Evolutionary conservation across 2,329 filamentous ascomycete genomes (phyloP).

Genomic region (Zymoseptoria pseudotritici): DNA sequence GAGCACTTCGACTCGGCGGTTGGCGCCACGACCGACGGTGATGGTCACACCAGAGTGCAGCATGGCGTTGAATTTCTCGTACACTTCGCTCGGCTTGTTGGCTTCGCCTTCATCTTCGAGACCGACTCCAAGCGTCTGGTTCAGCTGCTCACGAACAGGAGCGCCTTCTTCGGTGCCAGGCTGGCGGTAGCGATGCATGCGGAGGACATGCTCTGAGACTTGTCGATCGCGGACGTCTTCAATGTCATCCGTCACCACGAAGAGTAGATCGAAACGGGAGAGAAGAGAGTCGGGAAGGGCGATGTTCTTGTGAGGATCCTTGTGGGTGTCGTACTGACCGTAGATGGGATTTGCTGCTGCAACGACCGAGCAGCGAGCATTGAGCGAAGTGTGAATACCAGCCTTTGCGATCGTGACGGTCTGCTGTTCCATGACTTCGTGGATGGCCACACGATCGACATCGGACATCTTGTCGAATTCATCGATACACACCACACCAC

Average conservation of each 20-base stretch:
- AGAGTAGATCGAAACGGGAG: constrained; percentile 96
- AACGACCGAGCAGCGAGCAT: constrained; percentile 92
- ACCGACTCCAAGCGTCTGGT: constrained; percentile 80
- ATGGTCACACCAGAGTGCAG: constrained; percentile 83
- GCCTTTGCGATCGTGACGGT: constrained; percentile 98
- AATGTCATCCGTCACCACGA: constrained; percentile 96
- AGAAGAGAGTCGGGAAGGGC: constrained; percentile 91
- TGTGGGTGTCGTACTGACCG: constrained; percentile 96
- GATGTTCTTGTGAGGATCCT: constrained; percentile 98
- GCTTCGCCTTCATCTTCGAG: constrained; percentile 62
- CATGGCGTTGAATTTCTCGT: constrained; percentile 94
- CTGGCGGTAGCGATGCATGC: constrained; percentile 93
- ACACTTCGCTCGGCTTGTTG: constrained; percentile 77
- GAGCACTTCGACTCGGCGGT: constrained; percentile 75
- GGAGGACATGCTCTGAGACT: constrained; percentile 90
- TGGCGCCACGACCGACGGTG: constrained; percentile 64
- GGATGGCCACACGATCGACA: constrained; percentile 92
- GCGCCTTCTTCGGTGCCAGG: constrained; percentile 90
- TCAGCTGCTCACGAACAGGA: constrained; percentile 79
- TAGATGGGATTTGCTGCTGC: constrained; percentile 97
- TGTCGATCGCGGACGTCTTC: constrained; percentile 86
- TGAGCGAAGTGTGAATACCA: constrained; percentile 93
- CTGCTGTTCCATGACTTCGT: constrained; percentile 99
- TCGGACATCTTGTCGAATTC: constrained; percentile 99
- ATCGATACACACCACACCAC: constrained; percentile 96